A percentile compares a stretch with the other conserved stretches of the same genome.
Conservation (phyloP, 805 yeast genomes). For the Candida germanica region DNA sequence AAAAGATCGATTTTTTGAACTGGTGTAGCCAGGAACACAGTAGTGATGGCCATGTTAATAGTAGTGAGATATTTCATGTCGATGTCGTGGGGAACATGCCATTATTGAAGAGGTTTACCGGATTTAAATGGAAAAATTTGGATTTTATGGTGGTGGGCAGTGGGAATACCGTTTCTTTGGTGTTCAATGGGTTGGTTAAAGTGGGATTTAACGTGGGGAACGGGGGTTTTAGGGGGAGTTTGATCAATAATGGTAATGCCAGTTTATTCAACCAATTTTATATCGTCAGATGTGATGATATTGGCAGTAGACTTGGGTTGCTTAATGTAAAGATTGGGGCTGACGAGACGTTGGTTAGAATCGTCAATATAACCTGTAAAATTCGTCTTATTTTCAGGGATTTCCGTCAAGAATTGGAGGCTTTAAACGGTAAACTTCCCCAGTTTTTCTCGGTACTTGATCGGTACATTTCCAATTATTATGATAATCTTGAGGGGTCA, state of each 20-base stretch:
- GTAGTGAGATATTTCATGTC: conserved; percentile 9
- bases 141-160: conserved; percentile 9
- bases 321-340: conserved; percentile 1
- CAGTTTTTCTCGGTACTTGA: conserved; percentile 27
- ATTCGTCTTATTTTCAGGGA: conserved; percentile 8
- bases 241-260: conserved; percentile 3
- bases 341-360: conserved; percentile 3
- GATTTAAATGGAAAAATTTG: conserved; percentile 5
- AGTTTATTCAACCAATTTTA: conserved; percentile 12
- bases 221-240: conserved; percentile 3
- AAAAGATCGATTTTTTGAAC: conserved; percentile 12
- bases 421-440: conserved; percentile 19
- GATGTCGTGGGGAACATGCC: conserved; percentile 12
- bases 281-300: conserved; percentile 1
- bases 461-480: conserved; percentile 30
- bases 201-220: too few relatives aligned
- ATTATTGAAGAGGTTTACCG: conserved; percentile 5
- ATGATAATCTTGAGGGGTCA: conserved; percentile 19
- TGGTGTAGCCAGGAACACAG: conserved; percentile 4
- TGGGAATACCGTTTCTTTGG: conserved; percentile 3
- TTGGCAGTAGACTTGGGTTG: not conserved
- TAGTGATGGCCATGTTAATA: not conserved
- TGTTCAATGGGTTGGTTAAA: conserved; percentile 10
- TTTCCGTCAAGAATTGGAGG: conserved; percentile 17
- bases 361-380: conserved; percentile 9